phyloP scores from a whole-genome alignment of 1,139 yeast species.

The Candida dubliniensis region DNA sequence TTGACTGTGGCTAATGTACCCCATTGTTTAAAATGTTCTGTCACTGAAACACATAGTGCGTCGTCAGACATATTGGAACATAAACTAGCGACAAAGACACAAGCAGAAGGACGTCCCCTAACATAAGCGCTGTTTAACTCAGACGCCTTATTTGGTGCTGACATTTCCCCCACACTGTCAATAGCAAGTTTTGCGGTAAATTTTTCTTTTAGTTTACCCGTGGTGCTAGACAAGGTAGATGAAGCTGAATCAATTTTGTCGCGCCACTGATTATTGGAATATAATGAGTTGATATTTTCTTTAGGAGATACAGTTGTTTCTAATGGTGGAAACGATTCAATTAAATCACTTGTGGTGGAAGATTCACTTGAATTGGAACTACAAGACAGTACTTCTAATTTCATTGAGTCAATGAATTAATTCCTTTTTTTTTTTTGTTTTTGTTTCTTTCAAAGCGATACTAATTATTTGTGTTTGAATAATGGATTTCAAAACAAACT shows the following conservation, averaged over 20 bases:
- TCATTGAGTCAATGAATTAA: constrained; percentile 2
- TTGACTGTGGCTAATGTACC: constrained; percentile 76
- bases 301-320: constrained; percentile 10
- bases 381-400: constrained; percentile 5
- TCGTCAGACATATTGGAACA: constrained; percentile 66
- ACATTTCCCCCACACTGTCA: not conserved
- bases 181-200: not conserved
- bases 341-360: constrained; percentile 5
- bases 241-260: constrained; percentile 8
- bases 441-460: no score
- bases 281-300: constrained; percentile 13
- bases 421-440: not conserved
- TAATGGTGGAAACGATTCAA: constrained; percentile 7
- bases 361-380: constrained; percentile 11
- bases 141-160: not conserved
- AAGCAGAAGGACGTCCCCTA: constrained; percentile 68
- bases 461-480: not conserved
- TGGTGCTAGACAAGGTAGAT: constrained; percentile 5
- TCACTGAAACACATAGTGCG: constrained; percentile 66
- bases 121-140: constrained; percentile 3
- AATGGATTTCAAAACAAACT: not conserved
- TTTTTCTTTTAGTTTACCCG: not conserved
- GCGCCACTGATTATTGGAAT: constrained; percentile 11
- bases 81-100: constrained; percentile 85
- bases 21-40: constrained; percentile 62